Conservation (phyloP, 179 eudicot species). For the Pouteria campechiana region DNA sequence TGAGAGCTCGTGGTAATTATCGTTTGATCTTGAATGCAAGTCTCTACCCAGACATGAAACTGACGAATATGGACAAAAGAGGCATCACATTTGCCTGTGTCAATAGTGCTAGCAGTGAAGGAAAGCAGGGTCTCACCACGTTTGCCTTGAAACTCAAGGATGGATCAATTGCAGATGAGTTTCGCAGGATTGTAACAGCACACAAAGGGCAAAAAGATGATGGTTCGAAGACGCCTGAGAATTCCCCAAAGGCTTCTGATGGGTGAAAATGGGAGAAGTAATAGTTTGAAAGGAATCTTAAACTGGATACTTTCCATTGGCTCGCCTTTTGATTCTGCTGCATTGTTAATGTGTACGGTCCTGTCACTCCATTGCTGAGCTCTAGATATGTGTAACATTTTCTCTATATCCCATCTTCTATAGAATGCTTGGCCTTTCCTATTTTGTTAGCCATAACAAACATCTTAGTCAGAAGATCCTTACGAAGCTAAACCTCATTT, state of each 20-base stretch:
- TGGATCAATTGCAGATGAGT: conserved; percentile 48
- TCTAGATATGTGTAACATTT: too few relatives aligned
- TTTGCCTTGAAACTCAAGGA: conserved; percentile 93
- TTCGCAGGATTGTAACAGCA: conserved; percentile 39
- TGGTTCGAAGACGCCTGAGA: conserved; percentile 55
- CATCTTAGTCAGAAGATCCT: too few relatives aligned
- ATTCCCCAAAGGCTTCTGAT: conserved; percentile 62
- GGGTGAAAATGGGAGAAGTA: conserved; percentile 20
- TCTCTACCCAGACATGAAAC: conserved; percentile 81
- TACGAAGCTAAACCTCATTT: too few relatives aligned
- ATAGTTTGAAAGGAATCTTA: too few relatives aligned
- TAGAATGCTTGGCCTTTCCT: too few relatives aligned
- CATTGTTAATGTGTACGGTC: too few relatives aligned
- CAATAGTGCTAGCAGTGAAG: conserved; percentile 52
- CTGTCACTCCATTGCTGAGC: too few relatives aligned
- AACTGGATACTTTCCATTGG: too few relatives aligned
- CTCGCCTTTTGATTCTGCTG: too few relatives aligned
- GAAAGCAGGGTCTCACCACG: conserved; percentile 60
- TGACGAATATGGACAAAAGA: conserved; percentile 80
- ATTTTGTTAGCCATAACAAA: too few relatives aligned
- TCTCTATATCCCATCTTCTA: too few relatives aligned
- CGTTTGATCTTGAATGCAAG: conserved; percentile 81
- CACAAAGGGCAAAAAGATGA: conserved; percentile 37
- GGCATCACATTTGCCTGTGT: conserved; percentile 86
- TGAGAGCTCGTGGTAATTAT: conserved; percentile 85